Conservation (phyloP, 2,329 filamentous ascomycete genomes). For the Aureobasidium lini region DNA sequence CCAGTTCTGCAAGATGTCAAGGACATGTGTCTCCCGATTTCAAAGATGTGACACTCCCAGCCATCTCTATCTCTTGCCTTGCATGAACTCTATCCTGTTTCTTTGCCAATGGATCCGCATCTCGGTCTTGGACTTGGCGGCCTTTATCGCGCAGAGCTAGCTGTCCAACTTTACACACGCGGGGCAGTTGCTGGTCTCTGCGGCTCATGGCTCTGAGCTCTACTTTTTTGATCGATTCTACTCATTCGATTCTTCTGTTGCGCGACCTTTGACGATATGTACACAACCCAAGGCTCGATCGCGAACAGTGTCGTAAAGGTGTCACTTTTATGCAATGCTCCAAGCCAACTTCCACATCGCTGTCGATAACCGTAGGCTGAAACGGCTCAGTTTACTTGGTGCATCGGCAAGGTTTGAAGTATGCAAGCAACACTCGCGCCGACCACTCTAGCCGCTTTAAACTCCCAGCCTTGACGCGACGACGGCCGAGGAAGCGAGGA, state of each 20-base stretch:
- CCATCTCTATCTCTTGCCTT: conserved; percentile 1
- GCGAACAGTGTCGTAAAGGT: not conserved
- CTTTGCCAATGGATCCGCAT: conserved; percentile 6
- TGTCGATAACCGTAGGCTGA: not conserved
- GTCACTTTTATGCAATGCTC: not conserved
- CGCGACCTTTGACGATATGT: not conserved
- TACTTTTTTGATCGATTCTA: conserved; percentile 1
- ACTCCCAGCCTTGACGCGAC: not conserved
- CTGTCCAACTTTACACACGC: not conserved
- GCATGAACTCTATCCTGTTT: conserved; percentile 8
- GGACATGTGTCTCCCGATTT: not conserved
- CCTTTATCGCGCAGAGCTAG: conserved; percentile 2
- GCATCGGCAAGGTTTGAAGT: conserved; percentile 9
- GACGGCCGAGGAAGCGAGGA: not conserved
- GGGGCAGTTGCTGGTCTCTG: conserved; percentile 10
- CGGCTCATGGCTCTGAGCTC: not conserved
- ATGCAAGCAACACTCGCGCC: not conserved
- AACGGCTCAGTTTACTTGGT: conserved; percentile 1
- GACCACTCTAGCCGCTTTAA: not conserved
- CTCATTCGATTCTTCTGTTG: not conserved
- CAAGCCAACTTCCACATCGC: not conserved
- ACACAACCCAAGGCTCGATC: not conserved
- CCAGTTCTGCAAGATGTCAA: not conserved
- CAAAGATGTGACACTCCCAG: not conserved
- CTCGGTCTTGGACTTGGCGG: conserved; percentile 5